A percentile compares a stretch with the other conserved stretches of the same genome.
These are phyloP conservation scores for Cladorrhinum samala DNA, from an alignment of 495 filamentous ascomycete genomes.

Conservation along the genomic window DNA sequence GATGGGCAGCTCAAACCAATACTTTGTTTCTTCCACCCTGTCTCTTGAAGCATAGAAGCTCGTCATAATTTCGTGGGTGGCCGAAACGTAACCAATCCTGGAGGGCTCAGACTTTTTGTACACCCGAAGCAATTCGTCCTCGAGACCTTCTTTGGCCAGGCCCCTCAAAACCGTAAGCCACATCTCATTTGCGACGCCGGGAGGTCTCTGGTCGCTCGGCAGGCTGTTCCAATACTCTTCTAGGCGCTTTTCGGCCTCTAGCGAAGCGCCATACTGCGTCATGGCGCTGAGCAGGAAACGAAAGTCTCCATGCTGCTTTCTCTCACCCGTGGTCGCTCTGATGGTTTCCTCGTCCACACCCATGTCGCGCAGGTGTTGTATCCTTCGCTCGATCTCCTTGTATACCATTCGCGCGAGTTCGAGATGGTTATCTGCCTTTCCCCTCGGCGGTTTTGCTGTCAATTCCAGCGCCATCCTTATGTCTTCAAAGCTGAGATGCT, in stretches of 20 bases:
- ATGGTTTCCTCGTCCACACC: constrained; percentile 34
- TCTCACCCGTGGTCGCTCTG: constrained; percentile 26
- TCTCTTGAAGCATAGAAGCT: constrained; percentile 45
- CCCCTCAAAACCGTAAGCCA: constrained; percentile 61
- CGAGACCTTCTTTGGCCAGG: constrained; percentile 57
- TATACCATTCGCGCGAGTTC: constrained; percentile 53
- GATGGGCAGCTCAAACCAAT: constrained; percentile 61
- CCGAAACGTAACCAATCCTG: constrained; percentile 28
- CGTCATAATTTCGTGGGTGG: constrained; percentile 45
- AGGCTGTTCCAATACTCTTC: constrained; percentile 32
- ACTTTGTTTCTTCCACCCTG: constrained; percentile 48
- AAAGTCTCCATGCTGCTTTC: constrained; percentile 33
- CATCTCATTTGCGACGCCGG: constrained; percentile 31
- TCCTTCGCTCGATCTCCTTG: constrained; percentile 40
- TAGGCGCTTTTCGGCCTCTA: constrained; percentile 50
- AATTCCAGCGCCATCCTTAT: constrained; percentile 40
- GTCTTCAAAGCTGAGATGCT: constrained; percentile 16
- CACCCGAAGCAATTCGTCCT: constrained; percentile 45
- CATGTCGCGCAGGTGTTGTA: constrained; percentile 10
- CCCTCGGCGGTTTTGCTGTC: constrained; percentile 31
- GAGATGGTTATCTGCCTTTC: constrained; percentile 37
- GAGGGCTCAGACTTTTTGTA: constrained; percentile 26
- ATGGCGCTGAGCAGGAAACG: constrained; percentile 49
- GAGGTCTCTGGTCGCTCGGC: constrained; percentile 18
- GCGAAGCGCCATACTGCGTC: constrained; percentile 51